Conservation (phyloP, 140 eudicot genomes). For the Stevia rebaudiana region DNA sequence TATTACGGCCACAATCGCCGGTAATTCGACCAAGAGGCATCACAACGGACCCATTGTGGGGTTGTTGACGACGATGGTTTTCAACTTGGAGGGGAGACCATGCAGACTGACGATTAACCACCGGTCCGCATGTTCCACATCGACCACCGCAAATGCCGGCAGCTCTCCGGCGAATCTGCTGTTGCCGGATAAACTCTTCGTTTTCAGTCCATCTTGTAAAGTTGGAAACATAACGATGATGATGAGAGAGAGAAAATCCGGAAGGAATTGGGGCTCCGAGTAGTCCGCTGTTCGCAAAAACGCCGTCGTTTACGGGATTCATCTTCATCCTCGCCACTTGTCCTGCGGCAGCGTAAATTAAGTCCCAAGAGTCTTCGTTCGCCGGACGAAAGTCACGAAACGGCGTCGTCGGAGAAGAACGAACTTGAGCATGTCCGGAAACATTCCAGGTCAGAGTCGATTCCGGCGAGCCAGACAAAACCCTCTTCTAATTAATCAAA, state of each 20-base stretch:
- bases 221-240: no score
- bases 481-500: constrained; percentile 42
- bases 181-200: constrained; percentile 6
- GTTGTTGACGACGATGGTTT: constrained; percentile 13
- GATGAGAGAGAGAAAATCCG: no score
- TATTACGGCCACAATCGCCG: constrained; percentile 21
- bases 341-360: constrained; percentile 51
- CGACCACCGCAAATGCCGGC: constrained; percentile 12
- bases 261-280: constrained; percentile 16
- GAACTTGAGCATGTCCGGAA: constrained; percentile 21
- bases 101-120: constrained; percentile 34
- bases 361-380: constrained; percentile 37
- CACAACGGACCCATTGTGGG: neutral
- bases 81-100: constrained; percentile 34
- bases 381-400: constrained; percentile 18
- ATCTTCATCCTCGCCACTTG: constrained; percentile 46
- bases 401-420: constrained; percentile 41
- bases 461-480: constrained; percentile 48
- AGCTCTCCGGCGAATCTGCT: constrained; percentile 12
- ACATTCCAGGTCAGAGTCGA: constrained; percentile 36
- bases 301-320: constrained; percentile 18
- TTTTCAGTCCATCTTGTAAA: no score
- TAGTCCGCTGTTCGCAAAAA: constrained; percentile 3
- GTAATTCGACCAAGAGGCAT: neutral
- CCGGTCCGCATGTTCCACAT: constrained; percentile 21